A percentile compares a stretch with the other conserved stretches of the same genome.
These are phyloP conservation scores for Microdochium trichocladiopsis DNA, from an alignment of 2,329 filamentous ascomycete genomes.

Conservation along the genomic window DNA sequence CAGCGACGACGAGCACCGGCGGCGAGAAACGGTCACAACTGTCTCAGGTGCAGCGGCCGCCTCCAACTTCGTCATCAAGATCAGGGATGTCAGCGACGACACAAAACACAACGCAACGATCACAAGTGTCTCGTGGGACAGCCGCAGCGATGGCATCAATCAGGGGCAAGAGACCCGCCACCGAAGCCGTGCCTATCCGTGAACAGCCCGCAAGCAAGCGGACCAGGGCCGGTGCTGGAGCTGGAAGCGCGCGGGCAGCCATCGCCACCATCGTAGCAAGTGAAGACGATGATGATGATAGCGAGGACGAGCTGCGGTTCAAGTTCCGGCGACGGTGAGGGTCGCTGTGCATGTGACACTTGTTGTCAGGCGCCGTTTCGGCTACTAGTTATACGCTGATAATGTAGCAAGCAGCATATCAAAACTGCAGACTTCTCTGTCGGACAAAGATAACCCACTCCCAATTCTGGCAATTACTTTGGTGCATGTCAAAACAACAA, in stretches of 20 bases:
- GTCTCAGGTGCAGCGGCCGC: background rate
- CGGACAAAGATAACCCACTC: too few relatives aligned
- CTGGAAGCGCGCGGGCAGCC: conserved; percentile 25
- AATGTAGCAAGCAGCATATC: too few relatives aligned
- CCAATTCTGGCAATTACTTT: too few relatives aligned
- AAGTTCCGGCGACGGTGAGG: conserved; percentile 42
- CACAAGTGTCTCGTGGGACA: conserved; percentile 5
- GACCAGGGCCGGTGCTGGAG: conserved; percentile 15
- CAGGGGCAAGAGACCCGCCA: background rate
- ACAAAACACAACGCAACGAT: conserved; percentile 3
- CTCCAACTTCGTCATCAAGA: background rate
- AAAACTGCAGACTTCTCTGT: too few relatives aligned
- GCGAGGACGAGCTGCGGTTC: conserved; percentile 51
- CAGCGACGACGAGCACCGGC: background rate
- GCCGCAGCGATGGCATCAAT: background rate
- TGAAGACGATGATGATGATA: conserved; percentile 33
- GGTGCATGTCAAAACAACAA: too few relatives aligned
- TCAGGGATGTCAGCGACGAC: background rate
- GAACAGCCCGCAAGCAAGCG: conserved; percentile 18
- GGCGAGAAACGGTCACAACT: background rate
- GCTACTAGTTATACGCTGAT: too few relatives aligned
- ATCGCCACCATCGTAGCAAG: conserved; percentile 13
- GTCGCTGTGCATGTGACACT: background rate
- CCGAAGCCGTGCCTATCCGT: conserved; percentile 3
- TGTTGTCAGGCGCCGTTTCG: too few relatives aligned